Conservation (phyloP, 352 stramenopile genomes). For the Phytophthora uliginosa region DNA sequence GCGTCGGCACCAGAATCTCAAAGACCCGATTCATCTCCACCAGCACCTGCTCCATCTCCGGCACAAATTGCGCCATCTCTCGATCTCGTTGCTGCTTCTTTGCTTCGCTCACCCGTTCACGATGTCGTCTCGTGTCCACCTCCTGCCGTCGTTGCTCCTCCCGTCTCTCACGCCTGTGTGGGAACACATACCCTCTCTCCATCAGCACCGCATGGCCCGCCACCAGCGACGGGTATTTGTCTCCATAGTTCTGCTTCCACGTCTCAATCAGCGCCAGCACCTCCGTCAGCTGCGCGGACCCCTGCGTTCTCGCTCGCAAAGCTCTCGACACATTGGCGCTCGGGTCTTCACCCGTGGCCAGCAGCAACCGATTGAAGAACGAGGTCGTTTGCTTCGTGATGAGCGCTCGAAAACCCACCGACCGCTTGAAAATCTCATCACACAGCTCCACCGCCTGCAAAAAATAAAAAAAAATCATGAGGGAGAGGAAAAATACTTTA, state of each 20-base stretch:
- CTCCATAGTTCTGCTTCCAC: slow-evolving; percentile 73
- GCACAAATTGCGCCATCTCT: slow-evolving; percentile 62
- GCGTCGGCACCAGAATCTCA: slow-evolving; percentile 77
- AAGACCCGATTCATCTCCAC: slow-evolving; percentile 82
- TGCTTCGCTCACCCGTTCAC: slow-evolving; percentile 26
- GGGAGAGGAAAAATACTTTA: not conserved
- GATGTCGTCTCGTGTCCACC: slow-evolving; percentile 21
- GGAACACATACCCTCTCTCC: slow-evolving; percentile 68
- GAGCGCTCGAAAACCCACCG: slow-evolving; percentile 55
- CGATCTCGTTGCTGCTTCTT: slow-evolving; percentile 42
- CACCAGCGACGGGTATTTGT: slow-evolving; percentile 61
- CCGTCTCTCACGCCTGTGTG: slow-evolving; percentile 35
- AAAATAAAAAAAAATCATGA: not conserved
- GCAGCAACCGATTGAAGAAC: slow-evolving; percentile 63
- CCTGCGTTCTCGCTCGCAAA: slow-evolving; percentile 20
- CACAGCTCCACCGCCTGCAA: slow-evolving; percentile 48
- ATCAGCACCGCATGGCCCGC: slow-evolving; percentile 58
- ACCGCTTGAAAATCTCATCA: slow-evolving; percentile 69
- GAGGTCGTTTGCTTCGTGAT: slow-evolving; percentile 47
- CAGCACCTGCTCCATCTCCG: slow-evolving; percentile 76
- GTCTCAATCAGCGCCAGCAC: slow-evolving; percentile 67
- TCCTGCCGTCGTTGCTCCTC: slow-evolving; percentile 27
- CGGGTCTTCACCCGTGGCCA: slow-evolving; percentile 53
- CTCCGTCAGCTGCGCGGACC: slow-evolving; percentile 32
- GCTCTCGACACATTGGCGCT: slow-evolving; percentile 37